Evolutionary conservation across 2,329 filamentous ascomycete genomes (phyloP), one percentile per base, ranked within the genome.

Genomic region (Colletotrichum noveboracense): DNA sequence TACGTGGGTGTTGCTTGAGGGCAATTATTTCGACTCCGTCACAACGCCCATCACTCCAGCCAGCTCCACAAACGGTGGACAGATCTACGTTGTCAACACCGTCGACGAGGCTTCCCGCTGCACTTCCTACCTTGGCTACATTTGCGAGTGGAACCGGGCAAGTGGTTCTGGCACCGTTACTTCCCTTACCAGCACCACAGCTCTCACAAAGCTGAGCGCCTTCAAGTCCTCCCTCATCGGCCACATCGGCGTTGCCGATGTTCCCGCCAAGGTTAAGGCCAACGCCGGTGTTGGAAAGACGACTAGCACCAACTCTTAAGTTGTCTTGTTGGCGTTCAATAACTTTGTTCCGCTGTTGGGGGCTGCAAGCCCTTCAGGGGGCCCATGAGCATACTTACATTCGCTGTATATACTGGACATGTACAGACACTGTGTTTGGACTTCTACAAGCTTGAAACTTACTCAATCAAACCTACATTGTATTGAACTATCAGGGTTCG

Each of bases 21-120:
- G 81, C 14, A 82, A 82, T 32, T 83, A 84, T 71, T 88, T 88
- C 78, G 80, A 84, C 56, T 79, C 83, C 13, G 85, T 88, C 66
- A 81, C 82, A 10, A 85, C 83, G 13, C 85, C 86, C 18, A 77
- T 85, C 24, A 86, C 85, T 1, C 73, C 80, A 0, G 83, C 69
- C 43, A 70, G 16, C 48, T 52, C 82, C 52, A 79, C 77, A 9
- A 69, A 48, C 3, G 80, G 80, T 5, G 80, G 68, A 7, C 75
- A 80, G 68, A 70, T 81, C 13, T 81, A 80, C 70, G 74, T 79
- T 9, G 78, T 81, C 48, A 76, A 78, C 43, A 80, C 79, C 7
- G 79, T 81, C 2, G 78, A 72, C 13, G 80, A 82, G 36, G 80
- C 80, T 60, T 52, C 65, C 7, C 76, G 72, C 26, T 76, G 76